These are phyloP conservation scores for Chaetothyriales sp. DNA, from an alignment of 2,329 filamentous ascomycete species.

Conservation along the genomic window DNA sequence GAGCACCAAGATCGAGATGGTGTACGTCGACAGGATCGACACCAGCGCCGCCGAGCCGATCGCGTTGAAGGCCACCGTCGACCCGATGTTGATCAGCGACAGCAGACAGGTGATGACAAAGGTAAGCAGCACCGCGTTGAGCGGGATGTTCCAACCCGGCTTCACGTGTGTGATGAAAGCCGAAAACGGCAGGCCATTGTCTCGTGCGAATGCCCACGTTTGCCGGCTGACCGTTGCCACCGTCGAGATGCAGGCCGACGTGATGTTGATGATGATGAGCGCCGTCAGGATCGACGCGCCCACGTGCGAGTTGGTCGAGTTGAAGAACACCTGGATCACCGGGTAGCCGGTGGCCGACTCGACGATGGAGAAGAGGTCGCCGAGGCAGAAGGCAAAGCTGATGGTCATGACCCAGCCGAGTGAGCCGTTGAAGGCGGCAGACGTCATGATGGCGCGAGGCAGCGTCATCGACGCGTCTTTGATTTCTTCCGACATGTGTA, in stretches of 20 bases:
- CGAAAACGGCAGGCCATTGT: conserved; percentile 31
- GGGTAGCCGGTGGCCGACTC: conserved; percentile 32
- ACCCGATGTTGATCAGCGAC: conserved; percentile 14
- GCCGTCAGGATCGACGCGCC: conserved; percentile 25
- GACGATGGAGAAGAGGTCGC: conserved; percentile 24
- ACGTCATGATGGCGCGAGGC: conserved; percentile 32
- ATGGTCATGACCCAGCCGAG: conserved; percentile 33
- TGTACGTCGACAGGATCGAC: conserved; percentile 38
- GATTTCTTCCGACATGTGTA: conserved; percentile 36
- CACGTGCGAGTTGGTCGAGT: conserved; percentile 14
- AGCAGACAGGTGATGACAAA: conserved; percentile 6
- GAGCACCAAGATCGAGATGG: conserved; percentile 35
- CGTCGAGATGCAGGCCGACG: conserved; percentile 26
- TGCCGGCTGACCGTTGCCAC: conserved; percentile 29
- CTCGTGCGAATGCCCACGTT: conserved; percentile 31
- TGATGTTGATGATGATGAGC: conserved; percentile 29
- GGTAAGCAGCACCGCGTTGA: conserved; percentile 12
- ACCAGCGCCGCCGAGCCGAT: conserved; percentile 33
- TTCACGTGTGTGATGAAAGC: conserved; percentile 22
- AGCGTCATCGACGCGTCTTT: conserved; percentile 33
- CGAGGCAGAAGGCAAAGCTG: conserved; percentile 28
- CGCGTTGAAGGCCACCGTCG: conserved; percentile 13
- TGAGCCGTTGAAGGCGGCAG: conserved; percentile 32
- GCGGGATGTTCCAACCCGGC: conserved; percentile 11
- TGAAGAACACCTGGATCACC: conserved; percentile 35